These are phyloP conservation scores for Elongisporangium anandrum DNA, from an alignment of 352 stramenopile genomes.

Conservation along the genomic window DNA sequence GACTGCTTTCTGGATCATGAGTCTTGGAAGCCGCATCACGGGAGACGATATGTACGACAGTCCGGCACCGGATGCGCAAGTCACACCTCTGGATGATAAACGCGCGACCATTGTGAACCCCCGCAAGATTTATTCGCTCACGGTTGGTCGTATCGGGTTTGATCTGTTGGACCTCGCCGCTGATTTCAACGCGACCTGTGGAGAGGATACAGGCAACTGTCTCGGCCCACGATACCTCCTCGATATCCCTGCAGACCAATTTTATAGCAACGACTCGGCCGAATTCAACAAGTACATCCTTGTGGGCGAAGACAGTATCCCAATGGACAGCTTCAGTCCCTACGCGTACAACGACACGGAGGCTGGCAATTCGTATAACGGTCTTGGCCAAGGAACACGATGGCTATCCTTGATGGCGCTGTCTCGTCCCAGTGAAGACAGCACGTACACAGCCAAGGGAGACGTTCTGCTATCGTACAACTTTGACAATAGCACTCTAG, in stretches of 20 bases:
- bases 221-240: not conserved
- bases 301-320: not conserved
- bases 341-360: not conserved
- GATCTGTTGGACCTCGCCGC: not conserved
- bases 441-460: slow-evolving; percentile 7
- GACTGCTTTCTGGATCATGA: not conserved
- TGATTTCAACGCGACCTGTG: not conserved
- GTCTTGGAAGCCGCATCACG: not conserved
- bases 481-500: slow-evolving; percentile 4
- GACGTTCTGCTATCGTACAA: slow-evolving; percentile 33
- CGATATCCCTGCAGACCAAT: too few relatives aligned
- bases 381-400: slow-evolving; percentile 6
- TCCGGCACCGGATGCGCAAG: not conserved
- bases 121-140: not conserved
- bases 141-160: not conserved
- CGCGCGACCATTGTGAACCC: not conserved
- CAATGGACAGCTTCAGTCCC: not conserved
- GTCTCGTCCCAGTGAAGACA: slow-evolving; percentile 9
- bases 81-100: not conserved
- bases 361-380: not conserved
- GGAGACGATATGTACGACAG: not conserved
- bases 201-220: not conserved
- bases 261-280: too few relatives aligned
- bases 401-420: not conserved
- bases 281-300: not conserved